Conservation (phyloP, 2,329 filamentous ascomycete species). For the Penicillium polonicum region DNA sequence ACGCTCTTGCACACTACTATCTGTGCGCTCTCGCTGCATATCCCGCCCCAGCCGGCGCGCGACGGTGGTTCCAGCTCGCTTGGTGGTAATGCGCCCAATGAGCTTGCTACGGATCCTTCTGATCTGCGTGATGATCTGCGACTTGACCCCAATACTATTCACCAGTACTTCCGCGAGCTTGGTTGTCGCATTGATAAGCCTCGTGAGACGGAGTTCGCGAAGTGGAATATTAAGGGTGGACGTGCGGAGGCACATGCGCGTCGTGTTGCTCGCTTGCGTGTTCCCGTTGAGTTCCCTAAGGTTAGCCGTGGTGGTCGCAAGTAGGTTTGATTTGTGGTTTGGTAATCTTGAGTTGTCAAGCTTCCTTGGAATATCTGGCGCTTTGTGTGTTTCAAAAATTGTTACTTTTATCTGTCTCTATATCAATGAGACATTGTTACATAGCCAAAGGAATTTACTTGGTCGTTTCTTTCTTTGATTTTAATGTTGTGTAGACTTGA, state of each 20-base stretch:
- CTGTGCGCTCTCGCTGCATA: constrained; percentile 47
- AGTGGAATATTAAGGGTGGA: constrained; percentile 54
- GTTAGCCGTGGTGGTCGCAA: constrained; percentile 42
- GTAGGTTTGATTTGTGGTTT: constrained; percentile 14
- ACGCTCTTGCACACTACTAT: constrained; percentile 48
- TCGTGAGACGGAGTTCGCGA: constrained; percentile 42
- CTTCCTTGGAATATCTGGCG: constrained; percentile 6
- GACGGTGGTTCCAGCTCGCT: constrained; percentile 38
- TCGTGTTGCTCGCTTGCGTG: constrained; percentile 66
- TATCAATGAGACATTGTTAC: constrained; percentile 9
- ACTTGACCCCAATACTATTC: constrained; percentile 35
- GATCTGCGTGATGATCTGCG: constrained; percentile 48
- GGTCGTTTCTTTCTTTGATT: not conserved
- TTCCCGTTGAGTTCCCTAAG: constrained; percentile 84
- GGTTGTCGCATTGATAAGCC: constrained; percentile 47
- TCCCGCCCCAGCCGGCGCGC: constrained; percentile 43
- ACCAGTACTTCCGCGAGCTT: constrained; percentile 48
- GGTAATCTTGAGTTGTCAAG: not conserved
- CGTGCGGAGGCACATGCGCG: constrained; percentile 56
- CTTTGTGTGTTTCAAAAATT: constrained; percentile 10
- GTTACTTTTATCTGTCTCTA: constrained; percentile 10
- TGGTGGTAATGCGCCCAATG: constrained; percentile 38
- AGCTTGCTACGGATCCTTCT: constrained; percentile 45
- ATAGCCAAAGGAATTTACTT: constrained; percentile 12
- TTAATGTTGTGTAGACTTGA: not conserved